These are phyloP conservation scores for Pythium aquatile DNA, from an alignment of 352 stramenopile genomes.

Conservation along the genomic window DNA sequence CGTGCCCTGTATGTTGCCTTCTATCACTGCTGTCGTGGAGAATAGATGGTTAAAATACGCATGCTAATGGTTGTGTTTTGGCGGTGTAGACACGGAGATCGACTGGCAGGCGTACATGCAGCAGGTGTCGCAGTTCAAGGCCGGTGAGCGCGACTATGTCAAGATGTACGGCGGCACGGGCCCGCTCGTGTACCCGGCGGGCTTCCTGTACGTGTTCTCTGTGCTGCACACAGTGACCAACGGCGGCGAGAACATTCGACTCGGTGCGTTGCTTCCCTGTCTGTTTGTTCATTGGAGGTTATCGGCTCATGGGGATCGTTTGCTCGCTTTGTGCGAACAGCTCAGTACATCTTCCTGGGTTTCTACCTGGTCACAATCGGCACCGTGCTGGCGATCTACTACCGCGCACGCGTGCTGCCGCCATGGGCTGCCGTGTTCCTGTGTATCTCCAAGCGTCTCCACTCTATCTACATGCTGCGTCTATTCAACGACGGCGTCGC, in stretches of 20 bases:
- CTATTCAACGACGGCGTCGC: conserved; percentile 98
- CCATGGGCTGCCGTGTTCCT: conserved; percentile 91
- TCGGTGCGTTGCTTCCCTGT: conserved; percentile 30
- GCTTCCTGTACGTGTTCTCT: conserved; percentile 97
- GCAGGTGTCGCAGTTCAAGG: conserved; percentile 92
- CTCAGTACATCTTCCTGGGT: conserved; percentile 93
- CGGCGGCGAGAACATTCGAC: conserved; percentile 72
- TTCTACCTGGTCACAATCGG: conserved; percentile 94
- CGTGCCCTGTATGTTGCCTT: conserved; percentile 51
- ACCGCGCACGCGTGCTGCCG: conserved; percentile 65
- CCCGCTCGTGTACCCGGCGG: conserved; percentile 97
- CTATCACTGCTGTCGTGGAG: not conserved
- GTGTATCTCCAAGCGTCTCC: conserved; percentile 93
- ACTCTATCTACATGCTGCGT: conserved; percentile 98
- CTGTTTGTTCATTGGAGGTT: not conserved
- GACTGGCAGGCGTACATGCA: conserved; percentile 99
- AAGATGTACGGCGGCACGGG: conserved; percentile 96
- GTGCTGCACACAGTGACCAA: conserved; percentile 92
- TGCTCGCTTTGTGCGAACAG: conserved; percentile 24
- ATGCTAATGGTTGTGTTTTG: conserved; percentile 5
- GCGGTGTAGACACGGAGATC: conserved; percentile 95
- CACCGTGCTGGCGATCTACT: conserved; percentile 90
- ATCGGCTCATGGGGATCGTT: not conserved
- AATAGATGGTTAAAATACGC: not conserved
- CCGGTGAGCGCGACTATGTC: conserved; percentile 94